A percentile compares a stretch with the other conserved stretches of the same genome.
Conservation (phyloP, 108 stramenopile genomes). For the Phaeodactylum tricornutum region DNA sequence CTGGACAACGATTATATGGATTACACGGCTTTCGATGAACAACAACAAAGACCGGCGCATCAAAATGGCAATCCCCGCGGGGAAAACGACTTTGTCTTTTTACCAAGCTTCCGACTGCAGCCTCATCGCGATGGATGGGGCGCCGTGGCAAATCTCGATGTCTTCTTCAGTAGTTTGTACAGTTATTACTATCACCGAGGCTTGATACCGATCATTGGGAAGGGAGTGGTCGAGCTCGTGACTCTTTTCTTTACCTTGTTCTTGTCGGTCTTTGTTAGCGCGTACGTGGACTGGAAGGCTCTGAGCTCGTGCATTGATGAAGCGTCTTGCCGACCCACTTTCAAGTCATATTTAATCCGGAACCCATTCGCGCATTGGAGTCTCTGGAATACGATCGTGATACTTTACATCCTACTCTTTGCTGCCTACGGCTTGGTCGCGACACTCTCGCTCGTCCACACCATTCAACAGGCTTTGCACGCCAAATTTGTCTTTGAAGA, state of each 20-base stretch:
- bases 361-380: constrained; percentile 24
- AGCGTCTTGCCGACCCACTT: constrained; percentile 44
- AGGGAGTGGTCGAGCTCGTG: constrained; percentile 70
- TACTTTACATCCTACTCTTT: constrained; percentile 49
- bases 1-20: no score
- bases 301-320: constrained; percentile 78
- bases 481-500: constrained; percentile 59
- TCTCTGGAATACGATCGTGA: constrained; percentile 28
- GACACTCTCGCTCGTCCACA: constrained; percentile 36
- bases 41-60: constrained; percentile 8
- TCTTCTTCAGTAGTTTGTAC: constrained; percentile 82
- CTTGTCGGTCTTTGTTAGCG: constrained; percentile 75
- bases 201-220: constrained; percentile 69
- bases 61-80: constrained; percentile 7
- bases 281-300: constrained; percentile 79
- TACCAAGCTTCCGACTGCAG: constrained; percentile 33
- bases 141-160: constrained; percentile 74
- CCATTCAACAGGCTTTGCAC: constrained; percentile 38
- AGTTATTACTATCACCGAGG: constrained; percentile 89
- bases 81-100: constrained; percentile 44
- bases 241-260: constrained; percentile 85
- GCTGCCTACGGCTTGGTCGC: constrained; percentile 41
- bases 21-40: neutral
- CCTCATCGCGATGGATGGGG: constrained; percentile 56
- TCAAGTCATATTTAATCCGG: constrained; percentile 19